A percentile compares a stretch with the other conserved stretches of the same genome.
Conservation (phyloP, 2,329 filamentous ascomycete genomes). For the Arthrobotrys musiformis region DNA sequence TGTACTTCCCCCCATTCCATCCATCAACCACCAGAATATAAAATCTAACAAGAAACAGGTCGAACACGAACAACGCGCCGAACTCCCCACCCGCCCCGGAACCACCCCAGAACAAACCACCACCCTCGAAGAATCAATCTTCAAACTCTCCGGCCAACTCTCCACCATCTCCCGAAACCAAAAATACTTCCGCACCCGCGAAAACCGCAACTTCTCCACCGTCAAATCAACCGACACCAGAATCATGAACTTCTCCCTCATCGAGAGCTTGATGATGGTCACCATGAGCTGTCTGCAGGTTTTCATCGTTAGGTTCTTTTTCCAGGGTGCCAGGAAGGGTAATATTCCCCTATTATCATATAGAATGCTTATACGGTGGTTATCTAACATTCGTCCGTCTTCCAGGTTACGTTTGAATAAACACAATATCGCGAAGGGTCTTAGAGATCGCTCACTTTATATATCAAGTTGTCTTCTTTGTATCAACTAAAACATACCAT, state of each 20-base stretch:
- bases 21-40: conserved; percentile 50
- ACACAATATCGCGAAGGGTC: no score
- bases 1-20: conserved; percentile 63
- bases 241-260: conserved; percentile 96
- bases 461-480: no score
- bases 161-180: conserved; percentile 96
- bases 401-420: no score
- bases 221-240: conserved; percentile 93
- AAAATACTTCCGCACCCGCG: conserved; percentile 98
- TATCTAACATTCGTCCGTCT: neutral
- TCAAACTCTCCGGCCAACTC: conserved; percentile 91
- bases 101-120: conserved; percentile 88
- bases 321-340: conserved; percentile 72
- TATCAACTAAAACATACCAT: no score
- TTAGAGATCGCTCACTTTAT: no score
- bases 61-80: conserved; percentile 85
- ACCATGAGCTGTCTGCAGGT: conserved; percentile 97
- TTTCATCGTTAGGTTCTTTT: conserved; percentile 98
- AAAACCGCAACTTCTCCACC: conserved; percentile 99
- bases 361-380: neutral
- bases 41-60: conserved; percentile 69
- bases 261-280: conserved; percentile 90
- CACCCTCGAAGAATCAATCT: conserved; percentile 89
- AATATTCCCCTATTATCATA: neutral
- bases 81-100: conserved; percentile 87